Percentiles rank a stretch among this genome's conserved stretches.
These are phyloP conservation scores for Eudorina sp. DNA, from an alignment of 139 green algal genomes.

Conservation along the genomic window DNA sequence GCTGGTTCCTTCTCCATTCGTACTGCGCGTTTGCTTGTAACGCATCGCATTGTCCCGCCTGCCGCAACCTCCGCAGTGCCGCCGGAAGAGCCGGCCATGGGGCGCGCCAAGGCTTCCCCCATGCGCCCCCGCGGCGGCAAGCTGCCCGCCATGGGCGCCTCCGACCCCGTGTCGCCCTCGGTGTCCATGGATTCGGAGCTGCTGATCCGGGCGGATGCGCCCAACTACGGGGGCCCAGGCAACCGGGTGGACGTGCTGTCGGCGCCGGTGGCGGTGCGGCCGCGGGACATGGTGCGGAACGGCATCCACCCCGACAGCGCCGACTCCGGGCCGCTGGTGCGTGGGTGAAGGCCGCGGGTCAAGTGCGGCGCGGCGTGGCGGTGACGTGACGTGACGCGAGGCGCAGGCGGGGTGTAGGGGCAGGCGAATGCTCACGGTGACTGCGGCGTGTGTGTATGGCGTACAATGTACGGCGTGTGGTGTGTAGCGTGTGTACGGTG, in stretches of 20 bases:
- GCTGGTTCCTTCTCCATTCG: too few species aligned
- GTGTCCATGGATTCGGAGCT: not conserved
- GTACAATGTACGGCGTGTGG: too few species aligned
- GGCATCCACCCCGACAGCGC: not conserved
- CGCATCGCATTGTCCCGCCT: too few species aligned
- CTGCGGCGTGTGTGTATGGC: too few species aligned
- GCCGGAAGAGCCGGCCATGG: not conserved
- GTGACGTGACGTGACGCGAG: too few species aligned
- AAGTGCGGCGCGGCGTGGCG: too few species aligned
- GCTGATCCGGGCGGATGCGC: not conserved
- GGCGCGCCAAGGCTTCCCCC: constrained; percentile 9
- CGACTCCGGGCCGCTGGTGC: not conserved
- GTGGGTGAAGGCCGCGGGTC: too few species aligned
- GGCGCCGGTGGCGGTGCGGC: not conserved
- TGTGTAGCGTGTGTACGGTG: too few species aligned
- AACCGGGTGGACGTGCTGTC: not conserved
- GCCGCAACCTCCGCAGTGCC: constrained; percentile 14
- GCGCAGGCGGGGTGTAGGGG: too few species aligned
- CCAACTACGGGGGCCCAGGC: constrained; percentile 11
- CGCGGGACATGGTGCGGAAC: constrained; percentile 6
- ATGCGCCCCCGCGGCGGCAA: constrained; percentile 32
- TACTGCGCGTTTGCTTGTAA: too few species aligned
- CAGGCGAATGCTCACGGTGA: too few species aligned
- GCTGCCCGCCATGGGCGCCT: constrained; percentile 21
- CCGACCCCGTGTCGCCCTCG: not conserved